These are phyloP conservation scores for Paratinospora sagittata DNA, from an alignment of 164 flowering plant genomes.

Conservation along the genomic window DNA sequence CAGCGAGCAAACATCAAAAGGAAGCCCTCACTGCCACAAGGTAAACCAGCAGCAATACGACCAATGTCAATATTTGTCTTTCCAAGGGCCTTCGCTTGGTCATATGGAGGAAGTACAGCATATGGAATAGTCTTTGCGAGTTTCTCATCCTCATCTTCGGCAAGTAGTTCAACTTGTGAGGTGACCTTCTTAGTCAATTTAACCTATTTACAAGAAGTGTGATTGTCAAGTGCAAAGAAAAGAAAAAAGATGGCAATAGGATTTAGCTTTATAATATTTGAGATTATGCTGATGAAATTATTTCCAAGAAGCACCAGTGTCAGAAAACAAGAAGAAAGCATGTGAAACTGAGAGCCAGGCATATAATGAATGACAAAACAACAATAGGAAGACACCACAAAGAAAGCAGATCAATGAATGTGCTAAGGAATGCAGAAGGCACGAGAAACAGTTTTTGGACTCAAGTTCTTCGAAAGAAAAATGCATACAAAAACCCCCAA, in stretches of 20 bases:
- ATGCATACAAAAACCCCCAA: too few relatives aligned
- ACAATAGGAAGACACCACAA: too few relatives aligned
- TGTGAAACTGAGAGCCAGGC: too few relatives aligned
- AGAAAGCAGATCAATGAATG: too few relatives aligned
- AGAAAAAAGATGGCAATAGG: not conserved
- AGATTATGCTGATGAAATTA: not conserved
- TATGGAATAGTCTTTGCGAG: conserved; percentile 58
- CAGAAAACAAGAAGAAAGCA: too few relatives aligned
- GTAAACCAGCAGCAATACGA: conserved; percentile 97
- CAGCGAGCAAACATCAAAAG: conserved; percentile 99
- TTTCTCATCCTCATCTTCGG: conserved; percentile 82
- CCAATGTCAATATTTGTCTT: conserved; percentile 88
- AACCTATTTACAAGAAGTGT: conserved; percentile 36
- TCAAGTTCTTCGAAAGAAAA: too few relatives aligned
- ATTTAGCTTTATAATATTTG: not conserved
- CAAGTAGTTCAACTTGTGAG: conserved; percentile 83
- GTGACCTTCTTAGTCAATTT: conserved; percentile 84
- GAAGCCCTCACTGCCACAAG: conserved; percentile 99
- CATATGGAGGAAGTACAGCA: conserved; percentile 82
- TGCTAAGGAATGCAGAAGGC: too few relatives aligned
- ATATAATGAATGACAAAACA: not conserved
- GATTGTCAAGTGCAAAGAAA: not conserved
- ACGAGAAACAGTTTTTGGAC: too few relatives aligned
- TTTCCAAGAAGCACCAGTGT: not conserved
- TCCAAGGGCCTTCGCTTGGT: conserved; percentile 98